Evolutionary conservation across 1,139 yeast genomes (phyloP).

Genomic region (Eremothecium cymbalariae): DNA sequence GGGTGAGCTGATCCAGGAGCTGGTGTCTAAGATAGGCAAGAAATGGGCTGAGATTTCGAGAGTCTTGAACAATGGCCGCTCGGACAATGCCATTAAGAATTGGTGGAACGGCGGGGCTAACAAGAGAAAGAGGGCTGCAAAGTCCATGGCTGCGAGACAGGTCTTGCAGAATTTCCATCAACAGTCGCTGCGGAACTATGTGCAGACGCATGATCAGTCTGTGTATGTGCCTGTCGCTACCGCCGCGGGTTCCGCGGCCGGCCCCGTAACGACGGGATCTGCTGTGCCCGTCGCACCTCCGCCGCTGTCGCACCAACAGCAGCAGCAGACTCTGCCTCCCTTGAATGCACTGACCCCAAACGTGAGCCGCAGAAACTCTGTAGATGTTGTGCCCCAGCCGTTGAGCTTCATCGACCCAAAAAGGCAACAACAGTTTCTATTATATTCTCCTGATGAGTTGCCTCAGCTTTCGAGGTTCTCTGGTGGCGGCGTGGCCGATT

Average conservation of each 20-base stretch:
- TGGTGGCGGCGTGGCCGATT: not conserved
- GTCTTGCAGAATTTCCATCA: not conserved
- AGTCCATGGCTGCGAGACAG: constrained; percentile 2
- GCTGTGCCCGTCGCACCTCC: too few species aligned
- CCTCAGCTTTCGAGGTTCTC: constrained; percentile 1
- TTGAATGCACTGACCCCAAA: constrained; percentile 2
- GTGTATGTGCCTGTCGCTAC: not conserved
- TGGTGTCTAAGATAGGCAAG: constrained; percentile 75
- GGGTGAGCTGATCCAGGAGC: constrained; percentile 69
- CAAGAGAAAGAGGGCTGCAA: constrained; percentile 39
- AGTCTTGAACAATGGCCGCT: constrained; percentile 66
- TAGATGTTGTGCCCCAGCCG: constrained; percentile 1
- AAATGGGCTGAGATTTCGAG: constrained; percentile 94
- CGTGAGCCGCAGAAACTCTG: constrained; percentile 1
- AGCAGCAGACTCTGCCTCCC: constrained; percentile 2
- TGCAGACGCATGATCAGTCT: constrained; percentile 2
- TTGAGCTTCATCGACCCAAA: not conserved
- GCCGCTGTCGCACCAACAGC: constrained; percentile 3
- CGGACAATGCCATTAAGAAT: constrained; percentile 86
- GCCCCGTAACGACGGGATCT: too few species aligned
- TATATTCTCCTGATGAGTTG: constrained; percentile 2
- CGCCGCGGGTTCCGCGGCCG: not conserved
- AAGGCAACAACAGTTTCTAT: not conserved
- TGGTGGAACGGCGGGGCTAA: constrained; percentile 98
- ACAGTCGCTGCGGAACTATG: constrained; percentile 3